These are phyloP conservation scores for Ascochyta lentis DNA, from an alignment of 2,329 filamentous ascomycete genomes.

Conservation along the genomic window DNA sequence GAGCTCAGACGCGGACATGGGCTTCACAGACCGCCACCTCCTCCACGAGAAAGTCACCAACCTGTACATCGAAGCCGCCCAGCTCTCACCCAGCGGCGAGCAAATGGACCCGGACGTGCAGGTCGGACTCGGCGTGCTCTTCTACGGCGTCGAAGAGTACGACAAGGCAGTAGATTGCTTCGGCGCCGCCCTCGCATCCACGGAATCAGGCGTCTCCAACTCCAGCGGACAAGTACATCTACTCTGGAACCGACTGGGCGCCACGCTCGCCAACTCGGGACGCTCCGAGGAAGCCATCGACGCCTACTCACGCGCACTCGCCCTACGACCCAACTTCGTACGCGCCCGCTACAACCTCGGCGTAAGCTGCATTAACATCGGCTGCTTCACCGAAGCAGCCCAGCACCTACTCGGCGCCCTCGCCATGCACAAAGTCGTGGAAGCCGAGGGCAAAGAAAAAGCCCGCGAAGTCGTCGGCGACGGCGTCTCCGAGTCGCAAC, in stretches of 20 bases:
- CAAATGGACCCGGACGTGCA: constrained; percentile 99
- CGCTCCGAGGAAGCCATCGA: constrained; percentile 95
- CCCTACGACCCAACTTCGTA: constrained; percentile 93
- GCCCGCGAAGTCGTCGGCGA: constrained; percentile 77
- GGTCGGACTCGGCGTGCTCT: constrained; percentile 93
- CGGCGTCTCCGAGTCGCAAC: constrained; percentile 69
- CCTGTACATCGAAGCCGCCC: constrained; percentile 89
- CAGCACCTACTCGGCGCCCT: constrained; percentile 90
- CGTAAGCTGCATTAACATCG: constrained; percentile 96
- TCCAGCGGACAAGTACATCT: constrained; percentile 86
- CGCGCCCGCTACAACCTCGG: constrained; percentile 96
- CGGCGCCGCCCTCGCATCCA: constrained; percentile 84
- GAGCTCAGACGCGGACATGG: constrained; percentile 79
- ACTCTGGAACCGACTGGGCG: constrained; percentile 95
- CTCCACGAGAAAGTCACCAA: constrained; percentile 90
- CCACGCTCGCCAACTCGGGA: constrained; percentile 93
- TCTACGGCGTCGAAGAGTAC: constrained; percentile 98
- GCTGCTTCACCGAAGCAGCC: constrained; percentile 90
- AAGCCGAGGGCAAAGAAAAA: constrained; percentile 81
- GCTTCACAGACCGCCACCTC: constrained; percentile 89
- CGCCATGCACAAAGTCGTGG: constrained; percentile 93
- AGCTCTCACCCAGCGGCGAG: constrained; percentile 87
- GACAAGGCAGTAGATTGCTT: constrained; percentile 99
- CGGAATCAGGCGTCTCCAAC: constrained; percentile 83
- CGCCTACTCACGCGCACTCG: constrained; percentile 91